Percentiles rank a stretch among this genome's conserved stretches.
Conservation (phyloP, 2,329 filamentous ascomycete genomes). For the Pseudogymnoascus verrucosus region DNA sequence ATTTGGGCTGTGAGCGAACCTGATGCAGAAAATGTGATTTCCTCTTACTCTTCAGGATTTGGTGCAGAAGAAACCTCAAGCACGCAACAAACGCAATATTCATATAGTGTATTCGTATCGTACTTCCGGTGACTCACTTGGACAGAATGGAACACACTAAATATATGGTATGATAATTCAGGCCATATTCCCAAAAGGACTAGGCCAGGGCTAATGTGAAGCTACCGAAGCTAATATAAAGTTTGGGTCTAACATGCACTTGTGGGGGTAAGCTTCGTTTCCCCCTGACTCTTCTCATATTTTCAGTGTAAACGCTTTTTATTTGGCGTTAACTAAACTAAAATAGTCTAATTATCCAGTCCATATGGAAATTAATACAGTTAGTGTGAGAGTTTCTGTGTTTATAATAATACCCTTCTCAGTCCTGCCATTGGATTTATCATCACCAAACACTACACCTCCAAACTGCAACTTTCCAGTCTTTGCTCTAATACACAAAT, state of each 20-base stretch:
- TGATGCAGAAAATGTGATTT: background rate
- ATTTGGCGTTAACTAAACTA: background rate
- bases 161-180: background rate
- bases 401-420: background rate
- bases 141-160: background rate
- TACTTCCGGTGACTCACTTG: background rate
- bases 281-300: background rate
- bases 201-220: background rate
- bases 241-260: background rate
- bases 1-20: background rate
- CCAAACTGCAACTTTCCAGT: background rate
- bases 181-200: background rate
- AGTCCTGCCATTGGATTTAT: background rate
- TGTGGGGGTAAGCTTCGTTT: background rate
- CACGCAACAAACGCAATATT: background rate
- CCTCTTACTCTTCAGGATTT: background rate
- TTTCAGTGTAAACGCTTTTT: background rate
- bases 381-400: background rate
- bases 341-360: background rate
- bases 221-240: background rate
- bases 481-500: background rate
- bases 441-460: background rate
- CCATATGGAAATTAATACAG: background rate
- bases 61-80: background rate
- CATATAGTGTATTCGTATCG: background rate